phyloP scores from a whole-genome alignment of 306 rosid genomes.

The Dryas alaskensis region DNA sequence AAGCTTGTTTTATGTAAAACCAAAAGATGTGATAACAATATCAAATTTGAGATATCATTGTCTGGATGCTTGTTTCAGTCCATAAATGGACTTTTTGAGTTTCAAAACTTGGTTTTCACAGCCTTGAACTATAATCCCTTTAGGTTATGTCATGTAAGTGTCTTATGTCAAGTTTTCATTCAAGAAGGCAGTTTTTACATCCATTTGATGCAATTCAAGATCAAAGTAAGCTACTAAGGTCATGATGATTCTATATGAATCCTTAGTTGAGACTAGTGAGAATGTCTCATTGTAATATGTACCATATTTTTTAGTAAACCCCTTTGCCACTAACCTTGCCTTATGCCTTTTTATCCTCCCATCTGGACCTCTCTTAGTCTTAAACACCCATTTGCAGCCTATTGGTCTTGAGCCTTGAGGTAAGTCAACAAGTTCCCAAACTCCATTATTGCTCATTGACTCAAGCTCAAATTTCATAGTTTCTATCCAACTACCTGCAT shows the following conservation, averaged over 20 bases:
- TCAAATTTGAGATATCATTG: neutral
- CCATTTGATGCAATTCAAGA: neutral
- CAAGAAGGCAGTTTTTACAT: neutral
- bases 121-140: neutral
- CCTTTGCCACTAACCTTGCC: neutral
- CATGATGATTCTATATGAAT: neutral
- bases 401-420: neutral
- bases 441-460: neutral
- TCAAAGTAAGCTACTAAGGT: neutral
- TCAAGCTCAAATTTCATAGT: no score
- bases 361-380: neutral
- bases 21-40: no score
- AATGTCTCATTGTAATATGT: neutral
- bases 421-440: neutral
- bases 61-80: neutral
- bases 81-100: neutral
- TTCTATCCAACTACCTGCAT: no score
- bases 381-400: neutral
- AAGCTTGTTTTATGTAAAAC: no score
- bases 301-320: neutral
- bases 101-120: neutral
- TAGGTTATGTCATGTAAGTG: neutral
- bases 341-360: neutral
- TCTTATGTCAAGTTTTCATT: neutral
- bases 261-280: neutral